Evolutionary conservation across 371 early-diverging fungal species (phyloP), one percentile per base, ranked within the genome.

Genomic region (Nosema bombycis): DNA sequence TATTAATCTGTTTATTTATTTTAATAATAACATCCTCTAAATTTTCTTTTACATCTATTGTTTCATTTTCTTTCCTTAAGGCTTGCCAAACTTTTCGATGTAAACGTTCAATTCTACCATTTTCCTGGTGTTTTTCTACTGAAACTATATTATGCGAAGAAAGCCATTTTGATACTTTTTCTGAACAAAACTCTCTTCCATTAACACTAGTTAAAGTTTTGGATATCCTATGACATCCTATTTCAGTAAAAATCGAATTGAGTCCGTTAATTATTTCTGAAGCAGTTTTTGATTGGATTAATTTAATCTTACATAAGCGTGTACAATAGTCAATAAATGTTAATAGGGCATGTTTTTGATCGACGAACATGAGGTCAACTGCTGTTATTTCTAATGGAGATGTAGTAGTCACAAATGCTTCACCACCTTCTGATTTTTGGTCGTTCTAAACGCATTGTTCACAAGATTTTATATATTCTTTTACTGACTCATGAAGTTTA

Each of bases 61-160:
- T 29, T 69, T 46, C n/a, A 69, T n/a, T 69, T 54, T 54, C 33
- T 46, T 46, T 46, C 18, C 46, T 46, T 46, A 46, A 46, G 18
- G 46, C 46, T 46, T 46, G 46, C 46, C 46, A 46, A 6, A 46
- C 18, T 46, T 6, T 46, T 46, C 46, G 6, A 46, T 46, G 6
- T 46, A 46, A 46, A 10, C 78, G 71, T 57, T 78, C 78, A 12
- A 78, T 57, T 34, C 78, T 62, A 2, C 70, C 72, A 70, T 72
- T 70, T 21, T 65, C 63, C 24, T 30, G 32, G 58, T 78, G 72
- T n/a, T 23, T n/a, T 23, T 78, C 72, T n/a, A 72, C 23, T 14
- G 33, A 33, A 2, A 58, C 66, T 28, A n/a, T 33, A 10, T 21
- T 32, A 14, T 72, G 57, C 38, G 28, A 33, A 71, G 12, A 34